Base-by-base conservation (phyloP, 2,329 filamentous ascomycete genomes). In the Blastomyces percursus region DNA sequence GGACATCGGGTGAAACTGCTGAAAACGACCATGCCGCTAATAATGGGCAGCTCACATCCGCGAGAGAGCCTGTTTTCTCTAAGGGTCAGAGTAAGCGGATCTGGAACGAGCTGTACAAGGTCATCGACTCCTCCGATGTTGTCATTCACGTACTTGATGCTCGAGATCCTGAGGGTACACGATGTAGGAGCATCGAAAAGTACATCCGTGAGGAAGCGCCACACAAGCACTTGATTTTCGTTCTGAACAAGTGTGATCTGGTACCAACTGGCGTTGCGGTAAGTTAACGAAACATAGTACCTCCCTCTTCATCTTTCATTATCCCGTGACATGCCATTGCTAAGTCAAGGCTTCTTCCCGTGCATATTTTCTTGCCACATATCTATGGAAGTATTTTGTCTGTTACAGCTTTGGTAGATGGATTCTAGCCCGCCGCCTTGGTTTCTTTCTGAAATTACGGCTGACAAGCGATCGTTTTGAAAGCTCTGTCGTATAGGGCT, bases 341-440 rank as follows among this genome's bases (percentile, higher is more conserved):
- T 91, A 95, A 94, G 93, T 95, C 89, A 90, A 88, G 87, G 81
- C 85, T 81, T 81, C 84, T 84, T 85, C 86, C 80, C 78, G 66
- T 62, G 63, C 65, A 56, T 60, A 35, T 59, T 59, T 32, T 50
- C 50, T 27, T 60, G 51, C 60, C 55, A 44, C 57, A 40, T 63
- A 46, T 60, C 82, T 75, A 86, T 94, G 90, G 88, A 87, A 86
- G 85, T 81, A 56, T 56, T 78, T 78, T 78, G 84, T 90, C 92
- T 95, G 94, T 99, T 99, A 99, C 90, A 91, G 88, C 88, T 86
- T 90, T 96, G 94, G 94, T 87, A 97, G 85, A 99, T 86, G 76
- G 81, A 96, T 81, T 82, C 81, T 81, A 79, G 82, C 86, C 88
- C 87, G 85, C 82, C 81, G 80, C 81, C 80, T 76, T 79, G 51